Evolutionary conservation across 2,329 filamentous ascomycete genomes (phyloP).

Genomic region (Pyrenophora tritici-repentis): DNA sequence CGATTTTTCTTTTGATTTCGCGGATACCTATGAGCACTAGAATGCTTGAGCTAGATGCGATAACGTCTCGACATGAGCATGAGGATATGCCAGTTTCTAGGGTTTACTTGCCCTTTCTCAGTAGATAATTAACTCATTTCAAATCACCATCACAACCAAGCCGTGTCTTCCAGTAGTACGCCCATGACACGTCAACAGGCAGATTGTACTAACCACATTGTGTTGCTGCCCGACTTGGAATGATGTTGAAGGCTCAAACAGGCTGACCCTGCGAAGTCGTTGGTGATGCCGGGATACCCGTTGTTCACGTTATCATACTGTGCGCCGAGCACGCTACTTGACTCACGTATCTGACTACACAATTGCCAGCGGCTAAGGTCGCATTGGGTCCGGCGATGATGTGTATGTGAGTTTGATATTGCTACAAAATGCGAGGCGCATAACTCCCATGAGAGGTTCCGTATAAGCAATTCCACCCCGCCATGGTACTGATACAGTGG

Average conservation of each 20-base stretch:
- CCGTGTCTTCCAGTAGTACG: background rate
- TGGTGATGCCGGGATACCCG: constrained; percentile 1
- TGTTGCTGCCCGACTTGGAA: background rate
- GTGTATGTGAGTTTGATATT: constrained; percentile 1
- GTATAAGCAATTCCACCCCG: constrained; percentile 1
- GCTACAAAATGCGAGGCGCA: constrained; percentile 11
- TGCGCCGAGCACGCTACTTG: too few relatives aligned
- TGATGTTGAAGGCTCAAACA: background rate
- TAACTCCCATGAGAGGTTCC: background rate
- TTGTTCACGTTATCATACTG: background rate
- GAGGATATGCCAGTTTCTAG: constrained; percentile 6
- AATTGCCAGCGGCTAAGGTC: too few relatives aligned
- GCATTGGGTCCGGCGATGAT: too few relatives aligned
- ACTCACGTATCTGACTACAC: too few relatives aligned
- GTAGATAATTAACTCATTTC: constrained; percentile 9
- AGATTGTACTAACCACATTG: background rate
- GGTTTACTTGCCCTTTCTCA: constrained; percentile 1
- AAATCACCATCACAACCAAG: background rate
- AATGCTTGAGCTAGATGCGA: background rate
- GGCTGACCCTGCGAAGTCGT: background rate
- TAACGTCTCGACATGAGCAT: constrained; percentile 3
- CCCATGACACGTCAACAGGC: background rate
- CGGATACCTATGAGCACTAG: constrained; percentile 10
- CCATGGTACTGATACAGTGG: constrained; percentile 10
- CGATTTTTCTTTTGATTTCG: constrained; percentile 24